Evolutionary conservation across 345 rosid species (phyloP), one percentile per base, ranked within the genome.

Genomic region (Gossypioides kirkii): DNA sequence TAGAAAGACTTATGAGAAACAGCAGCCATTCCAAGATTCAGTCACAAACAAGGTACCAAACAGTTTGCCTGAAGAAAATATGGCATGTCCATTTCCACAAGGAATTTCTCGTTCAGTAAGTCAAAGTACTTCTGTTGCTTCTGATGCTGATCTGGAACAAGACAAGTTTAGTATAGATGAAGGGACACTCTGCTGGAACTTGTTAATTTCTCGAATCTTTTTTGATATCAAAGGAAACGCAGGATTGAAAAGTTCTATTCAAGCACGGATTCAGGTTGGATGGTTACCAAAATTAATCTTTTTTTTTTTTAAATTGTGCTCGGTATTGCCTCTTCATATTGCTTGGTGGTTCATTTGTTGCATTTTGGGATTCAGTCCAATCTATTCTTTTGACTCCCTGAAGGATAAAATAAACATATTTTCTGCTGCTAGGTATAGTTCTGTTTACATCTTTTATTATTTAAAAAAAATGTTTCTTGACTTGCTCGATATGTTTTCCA

Each of bases 161-260:
- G 98, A 89, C 62, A 92, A 78, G 77, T 73, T 82, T 13, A 73
- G 64, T 53, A 23, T 80, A 23, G 99, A 95, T 59, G 98, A 87
- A 80, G 99, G 93, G 87, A 91, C 94, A 56, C 81, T 86, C n/a
- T 87, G 90, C 60, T 92, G 84, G 91, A 95, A 95, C 77, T 82
- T 92, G 79, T 79, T 95, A 62, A 82, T 95, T 69, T 87, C 97
- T 20, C 88, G 98, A 69, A 79, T 92, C 61, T 91, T 95, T 82
- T 95, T 95, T 80, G 98, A 95, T 84, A 80, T 82, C 77, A 91
- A 86, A 82, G 80, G 69, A 74, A 88, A 85, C 72, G 42, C 76
- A 41, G 79, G 53, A 60, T 60, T 87, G 54, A 88, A 84, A 79
- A 86, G 26, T 74, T 80, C 80, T 16, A 52, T 86, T 55, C 87